Conservation (phyloP, 169 alveolate genomes). For the Plasmodium yoelii region DNA sequence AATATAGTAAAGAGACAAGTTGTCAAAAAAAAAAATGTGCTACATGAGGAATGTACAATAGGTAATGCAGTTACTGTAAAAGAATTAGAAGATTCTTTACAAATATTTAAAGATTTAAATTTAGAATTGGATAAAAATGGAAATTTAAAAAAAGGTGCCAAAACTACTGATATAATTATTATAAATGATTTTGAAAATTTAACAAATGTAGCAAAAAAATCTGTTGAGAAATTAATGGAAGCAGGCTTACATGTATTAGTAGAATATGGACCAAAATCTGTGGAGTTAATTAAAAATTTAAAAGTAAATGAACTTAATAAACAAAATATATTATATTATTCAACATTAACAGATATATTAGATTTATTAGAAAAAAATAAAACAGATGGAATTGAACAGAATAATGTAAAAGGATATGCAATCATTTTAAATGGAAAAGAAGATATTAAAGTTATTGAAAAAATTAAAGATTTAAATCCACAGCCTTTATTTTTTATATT, state of each 20-base stretch:
- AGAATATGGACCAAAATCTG: constrained; percentile 11
- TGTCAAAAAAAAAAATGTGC: constrained; percentile 69
- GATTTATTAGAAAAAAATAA: constrained; percentile 11
- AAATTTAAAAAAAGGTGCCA: constrained; percentile 43
- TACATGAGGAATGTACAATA: constrained; percentile 61
- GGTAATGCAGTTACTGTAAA: constrained; percentile 66
- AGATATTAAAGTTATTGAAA: constrained; percentile 21
- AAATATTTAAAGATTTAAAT: constrained; percentile 67
- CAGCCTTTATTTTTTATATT: constrained; percentile 36
- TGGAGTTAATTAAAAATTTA: constrained; percentile 13
- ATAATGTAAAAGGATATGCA: constrained; percentile 33
- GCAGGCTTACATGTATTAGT: constrained; percentile 32
- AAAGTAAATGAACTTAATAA: not conserved
- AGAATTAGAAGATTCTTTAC: constrained; percentile 63
- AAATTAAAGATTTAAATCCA: constrained; percentile 30
- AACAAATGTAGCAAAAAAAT: constrained; percentile 19
- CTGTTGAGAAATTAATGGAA: constrained; percentile 34
- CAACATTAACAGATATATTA: not conserved
- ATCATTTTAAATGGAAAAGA: constrained; percentile 53
- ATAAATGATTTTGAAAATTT: constrained; percentile 16
- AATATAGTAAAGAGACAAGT: constrained; percentile 76
- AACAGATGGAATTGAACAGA: constrained; percentile 13
- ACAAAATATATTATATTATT: constrained; percentile 13
- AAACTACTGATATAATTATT: constrained; percentile 45
- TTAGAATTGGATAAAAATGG: constrained; percentile 69